Conservation (phyloP, 129 eudicot species). For the Chrysanthemum lavandulifolium region DNA sequence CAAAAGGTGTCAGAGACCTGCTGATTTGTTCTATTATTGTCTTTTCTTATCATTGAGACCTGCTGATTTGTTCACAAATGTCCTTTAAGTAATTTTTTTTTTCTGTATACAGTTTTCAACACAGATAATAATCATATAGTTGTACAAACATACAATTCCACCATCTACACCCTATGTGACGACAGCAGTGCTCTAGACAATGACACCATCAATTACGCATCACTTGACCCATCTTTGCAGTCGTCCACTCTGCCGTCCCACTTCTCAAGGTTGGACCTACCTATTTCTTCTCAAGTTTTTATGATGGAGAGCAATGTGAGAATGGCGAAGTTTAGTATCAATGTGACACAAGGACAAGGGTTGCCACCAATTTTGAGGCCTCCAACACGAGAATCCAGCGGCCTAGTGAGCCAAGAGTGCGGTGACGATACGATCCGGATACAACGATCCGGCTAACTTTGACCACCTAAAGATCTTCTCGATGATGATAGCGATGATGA, state of each 20-base stretch:
- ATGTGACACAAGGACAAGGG: slow-evolving; percentile 82
- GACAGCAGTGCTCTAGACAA: slow-evolving; percentile 47
- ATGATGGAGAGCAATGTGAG: slow-evolving; percentile 86
- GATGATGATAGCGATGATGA: slow-evolving; percentile 37
- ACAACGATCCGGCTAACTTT: slow-evolving; percentile 62
- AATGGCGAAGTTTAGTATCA: slow-evolving; percentile 62
- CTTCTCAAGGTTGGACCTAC: slow-evolving; percentile 58
- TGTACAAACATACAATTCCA: slow-evolving; percentile 71
- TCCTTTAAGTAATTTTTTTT: too few species aligned
- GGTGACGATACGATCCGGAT: slow-evolving; percentile 68
- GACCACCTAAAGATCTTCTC: slow-evolving; percentile 51
- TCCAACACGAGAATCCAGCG: slow-evolving; percentile 47
- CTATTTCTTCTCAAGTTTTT: slow-evolving; percentile 86
- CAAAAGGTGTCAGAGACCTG: too few species aligned
- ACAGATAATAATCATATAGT: slow-evolving; percentile 79
- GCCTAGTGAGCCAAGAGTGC: slow-evolving; percentile 50
- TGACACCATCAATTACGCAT: slow-evolving; percentile 57
- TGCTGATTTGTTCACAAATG: too few species aligned
- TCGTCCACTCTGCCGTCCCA: slow-evolving; percentile 61
- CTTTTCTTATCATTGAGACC: too few species aligned
- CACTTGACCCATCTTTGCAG: slow-evolving; percentile 58
- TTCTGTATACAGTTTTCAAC: slow-evolving; percentile 71
- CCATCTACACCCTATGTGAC: slow-evolving; percentile 71
- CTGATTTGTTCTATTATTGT: too few species aligned
- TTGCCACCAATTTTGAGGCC: slow-evolving; percentile 61